phyloP scores from a whole-genome alignment of 257 asterid species.

The Agastache rugosa region DNA sequence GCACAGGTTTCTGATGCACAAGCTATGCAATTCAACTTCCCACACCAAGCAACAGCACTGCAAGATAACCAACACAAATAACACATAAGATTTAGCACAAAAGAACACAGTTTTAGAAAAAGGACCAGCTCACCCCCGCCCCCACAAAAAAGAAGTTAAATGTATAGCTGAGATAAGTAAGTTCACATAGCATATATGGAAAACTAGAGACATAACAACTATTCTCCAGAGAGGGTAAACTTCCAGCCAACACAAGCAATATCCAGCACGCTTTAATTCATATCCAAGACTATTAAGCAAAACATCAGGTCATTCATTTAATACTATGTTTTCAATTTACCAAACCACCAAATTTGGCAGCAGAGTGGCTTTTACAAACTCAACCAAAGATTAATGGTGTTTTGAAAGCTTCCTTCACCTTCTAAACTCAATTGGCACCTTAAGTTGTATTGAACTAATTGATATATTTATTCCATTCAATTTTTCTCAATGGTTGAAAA shows the following conservation, averaged over 20 bases:
- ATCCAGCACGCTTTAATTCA: neutral
- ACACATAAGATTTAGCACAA: conserved; percentile 14
- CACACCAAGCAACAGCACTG: conserved; percentile 99
- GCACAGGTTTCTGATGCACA: conserved; percentile 99
- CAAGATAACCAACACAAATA: conserved; percentile 29
- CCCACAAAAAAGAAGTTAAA: neutral
- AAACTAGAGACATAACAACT: neutral
- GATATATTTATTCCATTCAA: neutral
- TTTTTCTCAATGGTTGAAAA: neutral
- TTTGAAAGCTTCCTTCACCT: conserved; percentile 7
- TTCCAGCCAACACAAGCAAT: conserved; percentile 4
- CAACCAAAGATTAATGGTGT: conserved; percentile 3
- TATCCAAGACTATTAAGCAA: neutral
- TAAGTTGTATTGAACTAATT: neutral
- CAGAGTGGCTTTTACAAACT: neutral
- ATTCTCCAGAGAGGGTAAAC: neutral
- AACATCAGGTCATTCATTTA: neutral
- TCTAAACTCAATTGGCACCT: conserved; percentile 19
- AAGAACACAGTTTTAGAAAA: neutral
- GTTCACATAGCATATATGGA: neutral
- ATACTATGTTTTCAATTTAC: neutral
- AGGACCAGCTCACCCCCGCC: neutral
- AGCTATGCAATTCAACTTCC: conserved; percentile 92
- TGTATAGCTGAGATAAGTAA: neutral
- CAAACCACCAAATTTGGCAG: neutral